Evolutionary conservation across 2,329 filamentous ascomycete genomes (phyloP).

Genomic region (Pestalotiopsis sp.): DNA sequence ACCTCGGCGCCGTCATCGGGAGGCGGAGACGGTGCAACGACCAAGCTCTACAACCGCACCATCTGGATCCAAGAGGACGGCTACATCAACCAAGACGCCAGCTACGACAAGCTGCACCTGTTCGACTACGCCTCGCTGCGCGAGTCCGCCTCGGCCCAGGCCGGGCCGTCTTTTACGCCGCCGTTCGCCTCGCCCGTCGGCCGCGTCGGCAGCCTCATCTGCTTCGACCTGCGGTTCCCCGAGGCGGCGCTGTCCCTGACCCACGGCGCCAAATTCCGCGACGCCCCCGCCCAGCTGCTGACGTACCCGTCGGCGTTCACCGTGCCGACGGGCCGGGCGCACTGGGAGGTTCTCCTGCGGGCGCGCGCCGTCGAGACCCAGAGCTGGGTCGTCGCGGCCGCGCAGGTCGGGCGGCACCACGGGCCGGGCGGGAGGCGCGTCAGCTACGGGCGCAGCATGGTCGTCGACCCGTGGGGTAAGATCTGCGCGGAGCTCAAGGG

Average conservation of each 20-base stretch:
- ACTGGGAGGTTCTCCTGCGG: constrained; percentile 82
- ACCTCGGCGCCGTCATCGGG: background rate
- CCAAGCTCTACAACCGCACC: constrained; percentile 54
- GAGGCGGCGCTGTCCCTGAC: constrained; percentile 73
- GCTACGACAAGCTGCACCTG: constrained; percentile 88
- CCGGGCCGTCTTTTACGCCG: constrained; percentile 63
- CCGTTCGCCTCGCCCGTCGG: constrained; percentile 78
- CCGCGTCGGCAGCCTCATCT: constrained; percentile 78
- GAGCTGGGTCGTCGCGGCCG: constrained; percentile 83
- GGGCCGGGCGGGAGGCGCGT: constrained; percentile 55
- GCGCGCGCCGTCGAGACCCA: constrained; percentile 88
- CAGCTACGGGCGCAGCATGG: constrained; percentile 86
- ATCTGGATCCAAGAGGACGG: constrained; percentile 54
- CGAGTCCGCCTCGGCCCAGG: constrained; percentile 65
- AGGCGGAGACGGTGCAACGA: constrained; percentile 9
- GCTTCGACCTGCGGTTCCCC: constrained; percentile 88
- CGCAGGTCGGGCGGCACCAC: constrained; percentile 70
- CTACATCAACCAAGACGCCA: constrained; percentile 39
- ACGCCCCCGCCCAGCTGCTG: constrained; percentile 68
- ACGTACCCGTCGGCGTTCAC: constrained; percentile 93
- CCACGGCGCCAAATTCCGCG: constrained; percentile 24
- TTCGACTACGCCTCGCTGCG: constrained; percentile 69
- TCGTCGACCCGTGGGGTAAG: constrained; percentile 85
- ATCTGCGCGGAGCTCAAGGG: constrained; percentile 69
- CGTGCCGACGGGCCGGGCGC: constrained; percentile 78